These are phyloP conservation scores for Globisporangium polare DNA, from an alignment of 352 stramenopile genomes.

Conservation along the genomic window DNA sequence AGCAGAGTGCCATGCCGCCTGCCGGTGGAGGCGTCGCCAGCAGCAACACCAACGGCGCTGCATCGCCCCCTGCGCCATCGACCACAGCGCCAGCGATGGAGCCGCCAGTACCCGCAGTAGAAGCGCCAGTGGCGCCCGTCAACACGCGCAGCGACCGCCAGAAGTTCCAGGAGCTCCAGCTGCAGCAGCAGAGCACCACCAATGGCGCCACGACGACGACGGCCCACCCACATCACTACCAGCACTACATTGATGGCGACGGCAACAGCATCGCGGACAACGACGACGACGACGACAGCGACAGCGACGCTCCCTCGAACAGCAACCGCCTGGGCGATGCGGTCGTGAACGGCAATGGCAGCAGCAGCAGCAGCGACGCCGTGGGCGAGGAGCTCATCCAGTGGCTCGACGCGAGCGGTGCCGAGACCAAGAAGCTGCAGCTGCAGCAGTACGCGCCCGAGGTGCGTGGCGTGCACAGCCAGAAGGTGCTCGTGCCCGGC, in stretches of 20 bases:
- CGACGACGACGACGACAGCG: no score
- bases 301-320: neutral
- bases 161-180: slow-evolving; percentile 34
- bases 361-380: slow-evolving; percentile 27
- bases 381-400: slow-evolving; percentile 65
- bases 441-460: slow-evolving; percentile 90
- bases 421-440: slow-evolving; percentile 73
- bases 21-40: neutral
- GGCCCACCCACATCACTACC: slow-evolving; percentile 5
- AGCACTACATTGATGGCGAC: slow-evolving; percentile 13
- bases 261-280: slow-evolving; percentile 10
- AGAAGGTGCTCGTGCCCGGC: slow-evolving; percentile 79
- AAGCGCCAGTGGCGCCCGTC: neutral
- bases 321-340: slow-evolving; percentile 15
- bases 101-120: neutral
- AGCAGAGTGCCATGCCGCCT: slow-evolving; percentile 1
- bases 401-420: slow-evolving; percentile 69
- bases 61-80: neutral
- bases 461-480: slow-evolving; percentile 91
- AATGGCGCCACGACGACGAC: neutral
- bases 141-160: slow-evolving; percentile 22
- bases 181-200: neutral
- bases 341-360: slow-evolving; percentile 12
- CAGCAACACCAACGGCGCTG: neutral
- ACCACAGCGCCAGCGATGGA: neutral